Base-by-base conservation (phyloP, 2,329 filamentous ascomycete species). In the Penicillium sp. region DNA sequence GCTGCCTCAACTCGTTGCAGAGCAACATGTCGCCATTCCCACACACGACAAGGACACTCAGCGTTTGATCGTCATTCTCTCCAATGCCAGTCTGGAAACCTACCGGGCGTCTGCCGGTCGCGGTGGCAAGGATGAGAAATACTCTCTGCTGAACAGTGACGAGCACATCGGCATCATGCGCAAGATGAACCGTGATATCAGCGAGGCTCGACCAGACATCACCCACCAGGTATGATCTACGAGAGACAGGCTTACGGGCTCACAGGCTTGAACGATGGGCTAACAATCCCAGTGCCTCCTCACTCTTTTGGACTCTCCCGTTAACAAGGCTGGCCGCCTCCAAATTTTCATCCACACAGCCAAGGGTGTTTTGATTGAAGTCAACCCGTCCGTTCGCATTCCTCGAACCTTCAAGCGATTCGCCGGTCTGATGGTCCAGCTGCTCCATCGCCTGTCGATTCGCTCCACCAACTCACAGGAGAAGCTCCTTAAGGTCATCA, bases 151-250 rank as follows among this genome's bases (percentile, higher is more conserved):
- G 68, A 99, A 99, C 81, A 96, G 92, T 75, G 94, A 99, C 70
- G 94, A 99, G 76, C 94, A 99, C 72, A 99, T 99, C 64, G 94
- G 94, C 58, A 89, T 97, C 61, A 96, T 99, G 91, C 88, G 94
- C 68, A 99, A 97, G 81, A 97, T 97, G 93, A 95, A 95, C 72
- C 84, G 94, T 65, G 94, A 99, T 72, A 97, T 99, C 62, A 96
- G 92, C 72, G 94, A 99, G 75, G 94, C 94, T 55, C 86, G 94
- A 64, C 94, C 94, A 42, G 94, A 99, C 75, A 99, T 99, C 68
- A 96, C 94, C 42, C 94, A 99, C 73, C 94, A 97, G 90, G 93
- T 96, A 79, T 68, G 83, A 73, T 56, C 33, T 26, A 28, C 44
- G 49, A 44, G 24, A 21, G 23, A 12, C 13, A 28, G n/a, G 4